These are phyloP conservation scores for Phytopythium delawarense DNA, from an alignment of 352 stramenopile species.

Conservation along the genomic window DNA sequence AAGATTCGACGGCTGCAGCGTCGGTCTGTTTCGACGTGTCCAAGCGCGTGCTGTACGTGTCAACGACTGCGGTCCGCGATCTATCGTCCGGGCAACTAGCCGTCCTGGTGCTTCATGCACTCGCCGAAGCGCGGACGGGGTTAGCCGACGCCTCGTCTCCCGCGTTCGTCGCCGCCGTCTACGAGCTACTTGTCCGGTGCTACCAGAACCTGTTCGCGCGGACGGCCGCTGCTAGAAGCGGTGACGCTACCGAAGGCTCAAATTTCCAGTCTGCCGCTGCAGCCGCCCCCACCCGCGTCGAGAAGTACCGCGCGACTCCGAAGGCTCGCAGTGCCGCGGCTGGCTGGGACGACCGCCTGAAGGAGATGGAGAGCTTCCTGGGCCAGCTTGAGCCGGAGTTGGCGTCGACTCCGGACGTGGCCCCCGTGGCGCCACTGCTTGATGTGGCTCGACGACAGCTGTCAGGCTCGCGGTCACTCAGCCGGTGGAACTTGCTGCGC, in stretches of 20 bases:
- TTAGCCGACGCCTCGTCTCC: slow-evolving; percentile 41
- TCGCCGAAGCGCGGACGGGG: slow-evolving; percentile 26
- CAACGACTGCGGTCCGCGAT: slow-evolving; percentile 22
- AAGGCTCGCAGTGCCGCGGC: neutral
- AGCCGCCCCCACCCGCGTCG: too few relatives aligned
- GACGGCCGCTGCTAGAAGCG: neutral
- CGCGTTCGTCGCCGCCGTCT: slow-evolving; percentile 43
- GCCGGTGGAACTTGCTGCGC: slow-evolving; percentile 20
- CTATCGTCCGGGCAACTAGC: slow-evolving; percentile 49
- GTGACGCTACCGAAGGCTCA: too few relatives aligned
- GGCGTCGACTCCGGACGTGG: neutral
- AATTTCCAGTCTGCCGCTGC: neutral
- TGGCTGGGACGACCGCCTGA: slow-evolving; percentile 40
- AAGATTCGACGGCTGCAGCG: neutral
- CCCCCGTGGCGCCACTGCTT: neutral
- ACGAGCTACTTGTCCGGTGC: slow-evolving; percentile 46
- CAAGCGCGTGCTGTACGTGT: slow-evolving; percentile 30
- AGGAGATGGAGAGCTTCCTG: slow-evolving; percentile 56
- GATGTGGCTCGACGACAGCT: neutral
- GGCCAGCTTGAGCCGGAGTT: slow-evolving; percentile 15
- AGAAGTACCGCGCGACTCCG: neutral
- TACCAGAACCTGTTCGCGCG: slow-evolving; percentile 52
- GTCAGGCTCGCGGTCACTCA: slow-evolving; percentile 3
- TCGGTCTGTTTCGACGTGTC: slow-evolving; percentile 12
- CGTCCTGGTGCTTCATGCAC: slow-evolving; percentile 49